Evolutionary conservation across 1,139 yeast genomes (phyloP).

Genomic region (Hansenula sp.): DNA sequence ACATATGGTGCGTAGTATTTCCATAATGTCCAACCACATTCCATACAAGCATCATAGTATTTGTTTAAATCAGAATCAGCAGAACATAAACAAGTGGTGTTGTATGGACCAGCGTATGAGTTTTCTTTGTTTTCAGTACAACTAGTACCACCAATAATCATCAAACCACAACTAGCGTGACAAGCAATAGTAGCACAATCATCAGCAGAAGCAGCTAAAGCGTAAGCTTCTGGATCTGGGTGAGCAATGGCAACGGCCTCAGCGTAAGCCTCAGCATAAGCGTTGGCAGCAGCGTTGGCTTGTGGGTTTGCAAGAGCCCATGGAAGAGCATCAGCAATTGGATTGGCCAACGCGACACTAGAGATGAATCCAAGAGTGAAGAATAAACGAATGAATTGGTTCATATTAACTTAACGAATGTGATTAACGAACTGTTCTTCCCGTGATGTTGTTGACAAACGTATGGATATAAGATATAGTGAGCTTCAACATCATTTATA

Average conservation of each 20-base stretch:
- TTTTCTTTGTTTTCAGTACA: constrained; percentile 13
- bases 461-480: too few relatives aligned
- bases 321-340: constrained; percentile 7
- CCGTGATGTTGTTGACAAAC: too few relatives aligned
- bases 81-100: constrained; percentile 19
- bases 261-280: constrained; percentile 16
- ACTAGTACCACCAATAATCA: constrained; percentile 11
- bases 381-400: constrained; percentile 2
- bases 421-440: too few relatives aligned
- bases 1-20: constrained; percentile 20
- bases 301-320: constrained; percentile 14
- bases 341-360: constrained; percentile 2
- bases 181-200: constrained; percentile 15
- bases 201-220: constrained; percentile 14
- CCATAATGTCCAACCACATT: constrained; percentile 26
- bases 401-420: too few relatives aligned
- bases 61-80: constrained; percentile 14
- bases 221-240: constrained; percentile 16
- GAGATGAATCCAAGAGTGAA: background rate
- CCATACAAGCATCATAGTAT: constrained; percentile 19
- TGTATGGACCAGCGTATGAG: constrained; percentile 21
- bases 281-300: constrained; percentile 13
- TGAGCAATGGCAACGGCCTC: constrained; percentile 16
- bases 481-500: too few relatives aligned
- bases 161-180: constrained; percentile 16